Evolutionary conservation across 805 yeast species (phyloP), one percentile per base, ranked within the genome.

Genomic region (Candida maltosa): DNA sequence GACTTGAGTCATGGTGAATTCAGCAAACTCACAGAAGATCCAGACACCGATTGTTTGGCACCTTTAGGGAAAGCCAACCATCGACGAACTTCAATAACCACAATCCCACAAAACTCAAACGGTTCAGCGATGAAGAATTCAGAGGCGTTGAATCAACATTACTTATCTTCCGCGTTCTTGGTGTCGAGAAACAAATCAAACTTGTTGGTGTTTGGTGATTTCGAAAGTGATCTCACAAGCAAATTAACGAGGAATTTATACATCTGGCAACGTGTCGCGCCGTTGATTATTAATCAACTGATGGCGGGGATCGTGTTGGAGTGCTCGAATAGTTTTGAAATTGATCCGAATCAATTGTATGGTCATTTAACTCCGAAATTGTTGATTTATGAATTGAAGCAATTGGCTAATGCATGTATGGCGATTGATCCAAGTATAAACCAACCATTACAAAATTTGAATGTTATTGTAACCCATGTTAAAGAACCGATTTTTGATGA

Each of bases 301-400:
- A 58, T 88, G 29, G 62, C 57, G 15, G 77, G 79, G 0, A 72
- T 88, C 1, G 56, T 87, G 11, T 73, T 89, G 16, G 97, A 88
- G 55, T 88, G 97, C 51, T 85, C 95, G 1, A 54, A 51, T 33
- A 36, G 36, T 22, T 49, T 69, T 2, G 66, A 68, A 41, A 58
- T 62, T 8, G 68, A 73, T 1, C 62, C 65, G 1, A 56, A 62
- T 7, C 67, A 69, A 5, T 49, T 87, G 17, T 88, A 77, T 53
- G 97, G 97, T 2, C 97, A 88, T 58, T 52, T 88, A 58, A 80
- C 83, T 9, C 95, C 96, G 4, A 47, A 55, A 2, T 71, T 73
- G 45, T 56, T 88, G 19, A 68, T 84, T 9, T 50, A 60, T 5
- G 95, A 87, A 49, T 60, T 89, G 17, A 31, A 33, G 11, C 42